Conservation (phyloP, 805 yeast species). For the Barnettozyma populi region DNA sequence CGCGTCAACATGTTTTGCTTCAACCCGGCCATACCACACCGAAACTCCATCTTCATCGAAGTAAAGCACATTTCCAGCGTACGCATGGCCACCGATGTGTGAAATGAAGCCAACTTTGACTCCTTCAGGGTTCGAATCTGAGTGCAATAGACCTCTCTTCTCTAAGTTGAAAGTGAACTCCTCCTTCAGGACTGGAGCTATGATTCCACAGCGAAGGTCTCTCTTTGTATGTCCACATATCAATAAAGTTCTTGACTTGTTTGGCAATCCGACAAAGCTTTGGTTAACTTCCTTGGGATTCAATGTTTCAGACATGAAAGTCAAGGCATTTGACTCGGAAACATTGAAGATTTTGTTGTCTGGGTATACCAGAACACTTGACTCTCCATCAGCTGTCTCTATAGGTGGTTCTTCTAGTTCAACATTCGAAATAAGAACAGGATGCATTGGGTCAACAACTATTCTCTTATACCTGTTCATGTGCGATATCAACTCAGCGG, state of each 20-base stretch:
- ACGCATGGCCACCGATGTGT: slow-evolving; percentile 83
- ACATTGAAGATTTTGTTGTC: slow-evolving; percentile 37
- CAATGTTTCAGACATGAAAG: slow-evolving; percentile 39
- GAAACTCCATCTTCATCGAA: slow-evolving; percentile 36
- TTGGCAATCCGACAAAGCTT: slow-evolving; percentile 12
- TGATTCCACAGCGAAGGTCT: slow-evolving; percentile 60
- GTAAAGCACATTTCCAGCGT: slow-evolving; percentile 74
- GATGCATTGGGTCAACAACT: slow-evolving; percentile 38
- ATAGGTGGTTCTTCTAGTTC: slow-evolving; percentile 22
- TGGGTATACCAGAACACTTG: slow-evolving; percentile 45
- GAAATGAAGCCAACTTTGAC: slow-evolving; percentile 52
- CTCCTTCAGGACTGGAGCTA: slow-evolving; percentile 51
- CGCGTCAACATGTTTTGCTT: slow-evolving; percentile 61
- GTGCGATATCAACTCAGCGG: slow-evolving; percentile 38
- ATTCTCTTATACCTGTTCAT: slow-evolving; percentile 31
- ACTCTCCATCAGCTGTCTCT: neutral
- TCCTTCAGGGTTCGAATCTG: slow-evolving; percentile 21
- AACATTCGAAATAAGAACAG: slow-evolving; percentile 46
- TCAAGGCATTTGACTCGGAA: slow-evolving; percentile 13
- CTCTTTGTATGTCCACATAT: slow-evolving; percentile 64
- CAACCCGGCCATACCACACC: slow-evolving; percentile 75
- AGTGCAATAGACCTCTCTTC: slow-evolving; percentile 28
- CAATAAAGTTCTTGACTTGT: slow-evolving; percentile 30
- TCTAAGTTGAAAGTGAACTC: slow-evolving; percentile 45
- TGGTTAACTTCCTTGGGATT: slow-evolving; percentile 25